A percentile compares a stretch with the other conserved stretches of the same genome.
Conservation (phyloP, 192 early-diverging fungal genomes). For the Jimgerdemannia lactiflua region DNA sequence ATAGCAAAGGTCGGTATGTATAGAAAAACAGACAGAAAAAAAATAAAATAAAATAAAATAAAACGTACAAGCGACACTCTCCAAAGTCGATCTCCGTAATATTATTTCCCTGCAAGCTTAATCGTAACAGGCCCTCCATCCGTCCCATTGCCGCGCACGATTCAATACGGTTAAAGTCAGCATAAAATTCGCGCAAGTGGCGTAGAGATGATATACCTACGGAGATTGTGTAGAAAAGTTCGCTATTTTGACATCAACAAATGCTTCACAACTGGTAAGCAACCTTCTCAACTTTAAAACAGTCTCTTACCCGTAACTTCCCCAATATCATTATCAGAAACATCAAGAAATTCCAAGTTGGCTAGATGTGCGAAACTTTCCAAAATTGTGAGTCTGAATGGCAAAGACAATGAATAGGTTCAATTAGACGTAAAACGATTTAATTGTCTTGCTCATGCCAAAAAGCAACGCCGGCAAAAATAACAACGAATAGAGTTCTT, state of each 20-base stretch:
- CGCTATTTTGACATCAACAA: too few species aligned
- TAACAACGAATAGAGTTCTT: too few species aligned
- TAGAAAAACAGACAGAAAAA: not conserved
- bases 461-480: too few species aligned
- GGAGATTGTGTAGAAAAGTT: not conserved
- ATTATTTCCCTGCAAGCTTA: constrained; percentile 27
- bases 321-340: constrained; percentile 29
- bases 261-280: too few species aligned
- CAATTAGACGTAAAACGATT: not conserved
- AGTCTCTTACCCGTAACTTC: constrained; percentile 19
- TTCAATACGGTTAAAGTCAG: constrained; percentile 25
- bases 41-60: too few species aligned
- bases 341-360: constrained; percentile 34
- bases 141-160: constrained; percentile 26
- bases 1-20: not conserved
- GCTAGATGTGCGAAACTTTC: not conserved
- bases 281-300: not conserved
- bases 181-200: constrained; percentile 31
- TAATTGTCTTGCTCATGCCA: not conserved
- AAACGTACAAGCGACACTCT: constrained; percentile 27
- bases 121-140: constrained; percentile 31
- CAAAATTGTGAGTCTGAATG: not conserved
- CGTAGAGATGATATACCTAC: constrained; percentile 8
- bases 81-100: constrained; percentile 29
- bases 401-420: not conserved